Evolutionary conservation across 163 green algal species (phyloP).

Genomic region (Trebouxiophyceae sp.): DNA sequence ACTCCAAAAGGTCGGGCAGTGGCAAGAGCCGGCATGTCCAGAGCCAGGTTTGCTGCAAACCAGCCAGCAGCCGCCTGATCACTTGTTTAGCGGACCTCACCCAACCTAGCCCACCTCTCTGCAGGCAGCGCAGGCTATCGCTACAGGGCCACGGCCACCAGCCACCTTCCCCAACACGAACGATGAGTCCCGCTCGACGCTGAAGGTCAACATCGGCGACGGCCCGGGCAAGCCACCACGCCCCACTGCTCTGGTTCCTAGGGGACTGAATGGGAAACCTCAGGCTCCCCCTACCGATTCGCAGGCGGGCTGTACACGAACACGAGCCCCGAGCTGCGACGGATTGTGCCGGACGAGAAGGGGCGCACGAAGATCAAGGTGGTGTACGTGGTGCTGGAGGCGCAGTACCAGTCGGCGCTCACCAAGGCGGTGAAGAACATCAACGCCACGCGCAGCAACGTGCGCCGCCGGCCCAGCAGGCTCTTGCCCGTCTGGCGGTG

Average conservation of each 20-base stretch:
- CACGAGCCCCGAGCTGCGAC: slow-evolving; percentile 74
- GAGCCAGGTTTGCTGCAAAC: no score
- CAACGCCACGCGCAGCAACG: slow-evolving; percentile 78
- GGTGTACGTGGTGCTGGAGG: slow-evolving; percentile 98
- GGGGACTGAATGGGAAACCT: not conserved
- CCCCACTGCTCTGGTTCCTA: not conserved
- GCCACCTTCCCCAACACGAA: slow-evolving; percentile 17
- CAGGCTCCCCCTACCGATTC: not conserved
- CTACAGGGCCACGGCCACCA: not conserved
- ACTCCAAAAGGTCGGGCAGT: no score
- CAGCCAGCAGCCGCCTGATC: no score
- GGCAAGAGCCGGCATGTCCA: no score
- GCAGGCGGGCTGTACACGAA: slow-evolving; percentile 40
- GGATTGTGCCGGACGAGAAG: slow-evolving; percentile 68
- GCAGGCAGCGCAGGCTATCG: not conserved
- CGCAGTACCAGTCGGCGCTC: slow-evolving; percentile 94
- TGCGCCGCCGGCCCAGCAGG: no score
- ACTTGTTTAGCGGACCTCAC: no score
- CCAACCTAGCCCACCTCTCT: no score
- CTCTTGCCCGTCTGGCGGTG: no score
- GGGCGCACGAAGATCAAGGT: slow-evolving; percentile 83
- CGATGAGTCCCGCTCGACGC: slow-evolving; percentile 23
- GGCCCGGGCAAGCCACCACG: slow-evolving; percentile 24
- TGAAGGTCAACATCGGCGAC: slow-evolving; percentile 62
- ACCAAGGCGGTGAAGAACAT: slow-evolving; percentile 86